Percentiles rank a stretch among this genome's conserved stretches.
Conservation (phyloP, 768 basidiomycete species). For the Pleurotus cornucopiae region DNA sequence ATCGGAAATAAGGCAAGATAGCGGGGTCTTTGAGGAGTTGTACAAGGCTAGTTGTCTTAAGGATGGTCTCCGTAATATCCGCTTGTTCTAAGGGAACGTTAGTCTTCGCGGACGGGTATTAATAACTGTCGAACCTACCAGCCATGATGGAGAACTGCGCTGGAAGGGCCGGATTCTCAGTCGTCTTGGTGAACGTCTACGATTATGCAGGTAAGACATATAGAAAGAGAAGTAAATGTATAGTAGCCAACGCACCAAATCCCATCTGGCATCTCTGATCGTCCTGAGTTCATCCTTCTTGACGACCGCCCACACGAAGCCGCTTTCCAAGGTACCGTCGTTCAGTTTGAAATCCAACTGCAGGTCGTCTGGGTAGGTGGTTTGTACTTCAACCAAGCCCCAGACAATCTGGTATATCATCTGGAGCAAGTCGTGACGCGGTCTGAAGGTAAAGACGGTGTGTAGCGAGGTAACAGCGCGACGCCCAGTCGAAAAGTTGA, state of each 20-base stretch:
- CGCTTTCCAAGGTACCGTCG: slow-evolving; percentile 42
- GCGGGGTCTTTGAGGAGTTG: slow-evolving; percentile 61
- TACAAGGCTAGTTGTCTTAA: slow-evolving; percentile 54
- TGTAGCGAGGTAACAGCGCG: slow-evolving; percentile 75
- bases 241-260: slow-evolving; percentile 60
- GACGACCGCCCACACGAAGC: slow-evolving; percentile 82
- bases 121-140: slow-evolving; percentile 30
- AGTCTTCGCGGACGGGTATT: slow-evolving; percentile 6
- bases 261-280: slow-evolving; percentile 77
- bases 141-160: slow-evolving; percentile 71
- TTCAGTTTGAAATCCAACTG: slow-evolving; percentile 77
- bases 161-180: slow-evolving; percentile 62
- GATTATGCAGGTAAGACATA: slow-evolving; percentile 5
- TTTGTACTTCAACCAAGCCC: slow-evolving; percentile 74
- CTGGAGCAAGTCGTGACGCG: slow-evolving; percentile 81
- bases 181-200: slow-evolving; percentile 80
- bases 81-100: slow-evolving; percentile 58
- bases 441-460: slow-evolving; percentile 70
- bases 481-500: slow-evolving; percentile 85
- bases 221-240: not conserved
- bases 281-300: slow-evolving; percentile 72
- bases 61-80: slow-evolving; percentile 75
- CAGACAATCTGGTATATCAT: slow-evolving; percentile 54
- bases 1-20: slow-evolving; percentile 75
- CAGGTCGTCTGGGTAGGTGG: slow-evolving; percentile 63